These are phyloP conservation scores for Quercus tomentella DNA, from an alignment of 331 rosid genomes.

Conservation along the genomic window DNA sequence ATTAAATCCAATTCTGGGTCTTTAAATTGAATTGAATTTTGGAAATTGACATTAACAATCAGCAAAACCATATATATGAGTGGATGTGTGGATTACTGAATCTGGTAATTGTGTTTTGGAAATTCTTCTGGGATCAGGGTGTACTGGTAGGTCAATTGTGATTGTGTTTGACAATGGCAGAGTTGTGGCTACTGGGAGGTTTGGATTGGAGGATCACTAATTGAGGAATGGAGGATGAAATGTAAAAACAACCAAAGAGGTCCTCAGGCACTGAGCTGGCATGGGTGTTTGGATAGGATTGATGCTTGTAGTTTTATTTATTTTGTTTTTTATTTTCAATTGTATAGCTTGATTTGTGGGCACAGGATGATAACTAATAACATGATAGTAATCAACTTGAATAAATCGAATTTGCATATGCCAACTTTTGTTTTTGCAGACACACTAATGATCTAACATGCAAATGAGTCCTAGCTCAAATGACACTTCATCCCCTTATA, in stretches of 20 bases:
- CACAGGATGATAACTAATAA: background rate
- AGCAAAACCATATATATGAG: background rate
- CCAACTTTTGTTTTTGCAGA: background rate
- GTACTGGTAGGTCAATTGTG: too few relatives aligned
- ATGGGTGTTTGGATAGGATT: background rate
- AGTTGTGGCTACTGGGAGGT: background rate
- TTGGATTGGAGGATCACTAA: background rate
- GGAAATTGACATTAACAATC: background rate
- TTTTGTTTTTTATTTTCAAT: too few relatives aligned
- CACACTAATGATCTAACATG: background rate
- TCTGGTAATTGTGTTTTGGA: background rate
- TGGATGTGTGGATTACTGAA: background rate
- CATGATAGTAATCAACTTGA: constrained; percentile 1
- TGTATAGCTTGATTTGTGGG: background rate
- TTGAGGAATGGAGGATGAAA: background rate
- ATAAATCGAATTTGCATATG: background rate
- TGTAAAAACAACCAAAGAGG: background rate
- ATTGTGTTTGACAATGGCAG: background rate
- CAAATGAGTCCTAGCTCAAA: too few relatives aligned
- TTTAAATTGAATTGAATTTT: background rate
- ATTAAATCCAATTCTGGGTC: background rate
- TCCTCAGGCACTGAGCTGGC: background rate
- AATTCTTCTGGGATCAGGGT: background rate
- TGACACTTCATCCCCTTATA: too few relatives aligned
- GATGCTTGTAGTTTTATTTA: background rate